phyloP scores from a whole-genome alignment of 257 asterid species.

The Solanum tarijense region DNA sequence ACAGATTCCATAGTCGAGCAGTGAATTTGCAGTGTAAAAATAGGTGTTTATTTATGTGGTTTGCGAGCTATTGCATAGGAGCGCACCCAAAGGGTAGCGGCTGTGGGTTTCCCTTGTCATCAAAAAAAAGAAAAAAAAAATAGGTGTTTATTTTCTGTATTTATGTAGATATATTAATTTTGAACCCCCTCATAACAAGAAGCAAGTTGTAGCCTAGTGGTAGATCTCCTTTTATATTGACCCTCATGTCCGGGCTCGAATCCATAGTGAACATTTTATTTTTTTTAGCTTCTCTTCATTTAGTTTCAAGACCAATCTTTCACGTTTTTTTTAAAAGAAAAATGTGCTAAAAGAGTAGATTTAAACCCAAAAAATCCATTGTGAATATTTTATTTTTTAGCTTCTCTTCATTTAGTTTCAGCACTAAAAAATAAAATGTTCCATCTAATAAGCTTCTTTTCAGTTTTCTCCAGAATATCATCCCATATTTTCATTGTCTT shows the following conservation, averaged over 20 bases:
- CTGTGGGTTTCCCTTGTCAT: too few relatives aligned
- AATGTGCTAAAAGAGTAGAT: too few relatives aligned
- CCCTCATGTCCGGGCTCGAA: background rate
- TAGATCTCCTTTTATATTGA: background rate
- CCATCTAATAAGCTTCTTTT: background rate
- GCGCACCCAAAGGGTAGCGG: too few relatives aligned
- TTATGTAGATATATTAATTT: background rate
- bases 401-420: background rate
- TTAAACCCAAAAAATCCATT: background rate
- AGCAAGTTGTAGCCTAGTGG: background rate
- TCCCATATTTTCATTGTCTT: background rate
- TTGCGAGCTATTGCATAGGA: too few relatives aligned
- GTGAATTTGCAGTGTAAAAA: background rate
- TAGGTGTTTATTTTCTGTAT: too few relatives aligned
- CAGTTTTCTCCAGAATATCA: background rate
- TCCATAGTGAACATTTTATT: background rate
- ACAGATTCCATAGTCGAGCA: background rate
- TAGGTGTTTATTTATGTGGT: background rate
- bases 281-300: too few relatives aligned
- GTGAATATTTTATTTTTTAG: background rate
- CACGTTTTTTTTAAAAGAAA: too few relatives aligned
- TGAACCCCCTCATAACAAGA: background rate
- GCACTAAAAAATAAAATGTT: too few relatives aligned
- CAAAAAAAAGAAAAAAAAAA: too few relatives aligned
- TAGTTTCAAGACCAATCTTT: too few relatives aligned